These are phyloP conservation scores for Talaromyces marneffei DNA, from an alignment of 2,329 filamentous ascomycete genomes.

Conservation along the genomic window DNA sequence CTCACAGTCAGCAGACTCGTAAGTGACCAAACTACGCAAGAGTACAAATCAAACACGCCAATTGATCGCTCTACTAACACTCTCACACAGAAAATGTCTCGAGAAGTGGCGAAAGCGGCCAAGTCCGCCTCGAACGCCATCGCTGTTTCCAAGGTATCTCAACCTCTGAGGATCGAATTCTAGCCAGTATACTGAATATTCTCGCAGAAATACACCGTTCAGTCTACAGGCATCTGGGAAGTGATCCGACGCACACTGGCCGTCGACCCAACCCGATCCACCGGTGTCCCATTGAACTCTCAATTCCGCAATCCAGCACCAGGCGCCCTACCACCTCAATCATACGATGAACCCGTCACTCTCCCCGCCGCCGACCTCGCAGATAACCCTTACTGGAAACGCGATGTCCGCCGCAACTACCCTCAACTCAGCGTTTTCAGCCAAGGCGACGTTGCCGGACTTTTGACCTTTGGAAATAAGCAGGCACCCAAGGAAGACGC, in stretches of 20 bases:
- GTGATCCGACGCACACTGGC: conserved; percentile 69
- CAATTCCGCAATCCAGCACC: conserved; percentile 85
- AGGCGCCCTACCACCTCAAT: conserved; percentile 62
- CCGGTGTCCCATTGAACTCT: conserved; percentile 86
- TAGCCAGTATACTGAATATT: background rate
- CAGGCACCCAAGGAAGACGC: conserved; percentile 72
- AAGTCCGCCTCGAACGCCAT: conserved; percentile 34
- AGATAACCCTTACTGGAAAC: conserved; percentile 95
- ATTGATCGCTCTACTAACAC: background rate
- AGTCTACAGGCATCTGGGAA: conserved; percentile 86
- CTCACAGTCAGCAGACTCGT: background rate
- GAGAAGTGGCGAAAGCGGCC: conserved; percentile 34
- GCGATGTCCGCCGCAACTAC: conserved; percentile 77
- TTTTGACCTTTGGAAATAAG: conserved; percentile 79
- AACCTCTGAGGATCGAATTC: background rate
- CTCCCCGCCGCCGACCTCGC: conserved; percentile 79
- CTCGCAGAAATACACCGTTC: conserved; percentile 89
- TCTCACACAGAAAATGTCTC: conserved; percentile 26
- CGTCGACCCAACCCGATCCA: conserved; percentile 81
- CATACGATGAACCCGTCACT: conserved; percentile 77
- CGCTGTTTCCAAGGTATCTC: conserved; percentile 32
- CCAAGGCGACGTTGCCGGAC: conserved; percentile 77
- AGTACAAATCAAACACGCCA: background rate
- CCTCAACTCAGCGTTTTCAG: conserved; percentile 71
- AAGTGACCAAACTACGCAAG: background rate